Evolutionary conservation across 2,329 filamentous ascomycete species (phyloP).

Genomic region (Akanthomyces dipterigenus): DNA sequence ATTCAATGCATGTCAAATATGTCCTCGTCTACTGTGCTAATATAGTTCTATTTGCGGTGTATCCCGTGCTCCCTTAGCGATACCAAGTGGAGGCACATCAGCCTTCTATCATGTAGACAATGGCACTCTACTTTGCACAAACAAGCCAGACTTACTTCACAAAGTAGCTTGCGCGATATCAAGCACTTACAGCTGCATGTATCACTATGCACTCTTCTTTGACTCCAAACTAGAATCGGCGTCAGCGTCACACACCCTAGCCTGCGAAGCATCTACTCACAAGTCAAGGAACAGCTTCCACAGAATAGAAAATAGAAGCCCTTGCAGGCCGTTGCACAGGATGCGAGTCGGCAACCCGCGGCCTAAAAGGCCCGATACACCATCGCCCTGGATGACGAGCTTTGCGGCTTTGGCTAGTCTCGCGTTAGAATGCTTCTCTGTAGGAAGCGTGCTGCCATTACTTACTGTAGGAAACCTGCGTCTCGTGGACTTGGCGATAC

Average conservation of each 20-base stretch:
- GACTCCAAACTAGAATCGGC: background rate
- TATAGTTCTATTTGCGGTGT: too few relatives aligned
- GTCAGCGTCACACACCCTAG: background rate
- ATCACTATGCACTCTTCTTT: background rate
- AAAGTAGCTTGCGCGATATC: too few relatives aligned
- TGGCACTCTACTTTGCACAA: too few relatives aligned
- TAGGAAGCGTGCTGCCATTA: background rate
- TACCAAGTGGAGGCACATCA: background rate
- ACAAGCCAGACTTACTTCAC: too few relatives aligned
- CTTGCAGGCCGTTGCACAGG: conserved; percentile 40
- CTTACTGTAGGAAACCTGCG: conserved; percentile 38
- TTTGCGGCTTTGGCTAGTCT: conserved; percentile 34
- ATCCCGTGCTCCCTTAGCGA: background rate
- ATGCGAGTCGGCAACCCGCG: conserved; percentile 41
- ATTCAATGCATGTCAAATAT: too few relatives aligned
- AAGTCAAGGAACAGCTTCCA: conserved; percentile 43
- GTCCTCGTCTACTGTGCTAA: too few relatives aligned
- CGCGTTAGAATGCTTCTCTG: background rate
- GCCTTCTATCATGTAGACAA: too few relatives aligned
- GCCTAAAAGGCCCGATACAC: conserved; percentile 35
- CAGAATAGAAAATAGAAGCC: conserved; percentile 40
- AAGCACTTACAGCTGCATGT: too few relatives aligned
- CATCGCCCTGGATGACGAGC: conserved; percentile 34
- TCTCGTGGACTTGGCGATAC: conserved; percentile 43
- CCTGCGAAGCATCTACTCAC: conserved; percentile 26